Base-by-base conservation (phyloP, 2,329 filamentous ascomycete genomes). In the Aspergillus fructus region DNA sequence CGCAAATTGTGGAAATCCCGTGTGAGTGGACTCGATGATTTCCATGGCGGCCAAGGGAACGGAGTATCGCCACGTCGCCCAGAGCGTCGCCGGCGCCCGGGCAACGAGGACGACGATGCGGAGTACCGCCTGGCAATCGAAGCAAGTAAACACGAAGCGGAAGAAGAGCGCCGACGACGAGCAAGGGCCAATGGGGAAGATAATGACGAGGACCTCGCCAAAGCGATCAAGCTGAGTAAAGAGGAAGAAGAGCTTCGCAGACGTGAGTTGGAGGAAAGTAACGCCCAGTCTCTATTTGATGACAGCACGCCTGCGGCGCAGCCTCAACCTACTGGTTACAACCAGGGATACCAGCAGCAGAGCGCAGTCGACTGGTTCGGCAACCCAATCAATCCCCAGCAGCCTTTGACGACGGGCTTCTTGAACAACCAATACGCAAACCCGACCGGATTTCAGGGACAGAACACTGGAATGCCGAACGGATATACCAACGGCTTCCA, bases 311-410 rank as follows among this genome's bases (percentile, higher is more conserved):
- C 87, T 5, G 75, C 81, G 23, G 78, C 85, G 53, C 89, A 91
- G 66, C 84, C 89, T 37, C 91, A 93, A 76, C 86, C 85, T 41
- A 97, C 93, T 13, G 93, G 92, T 37, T 92, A 91, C 79, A 97
- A 97, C 75, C 93, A 96, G 77, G 93, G 93, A 47, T 99, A 99
- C 70, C 93, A 97, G 78, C 94, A 99, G 77, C 93, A 96, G 71
- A 89, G 89, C 56, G 91, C 91, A 12, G 94, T 99, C 17, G 94
- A 99, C 76, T 97, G 96, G 86, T 94, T 96, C 67, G 94, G 93
- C 58, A 99, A 99, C 74, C 91, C 93, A 12, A 89, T 97, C 68
- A 90, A 93, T 58, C 87, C 86, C 68, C 88, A 90, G 72, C 83
- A 83, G 63, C 79, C 88, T 64, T 87, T 93, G 73, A 83, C 80